Percentiles rank a stretch among this genome's conserved stretches.
phyloP scores from a whole-genome alignment of 1,284 basidiomycete genomes.

The Melampsora abietis-canadensis region DNA sequence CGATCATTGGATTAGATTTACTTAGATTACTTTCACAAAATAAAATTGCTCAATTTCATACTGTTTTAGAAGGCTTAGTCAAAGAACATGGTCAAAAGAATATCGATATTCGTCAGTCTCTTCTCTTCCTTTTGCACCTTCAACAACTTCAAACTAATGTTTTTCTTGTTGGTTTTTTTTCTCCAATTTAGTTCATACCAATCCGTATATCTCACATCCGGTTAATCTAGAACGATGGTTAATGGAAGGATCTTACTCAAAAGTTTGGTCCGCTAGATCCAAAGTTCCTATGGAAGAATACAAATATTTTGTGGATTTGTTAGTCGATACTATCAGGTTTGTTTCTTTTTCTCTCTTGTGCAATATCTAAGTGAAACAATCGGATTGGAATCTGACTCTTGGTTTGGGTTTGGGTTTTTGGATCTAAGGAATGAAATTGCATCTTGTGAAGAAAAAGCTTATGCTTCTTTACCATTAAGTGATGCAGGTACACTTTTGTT shows the following conservation, averaged over 20 bases:
- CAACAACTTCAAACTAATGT: neutral
- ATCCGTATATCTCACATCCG: conserved; percentile 51
- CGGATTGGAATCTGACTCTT: neutral
- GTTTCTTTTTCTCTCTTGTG: neutral
- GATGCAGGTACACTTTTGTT: conserved; percentile 84
- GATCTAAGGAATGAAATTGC: conserved; percentile 84
- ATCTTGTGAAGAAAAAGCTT: conserved; percentile 84
- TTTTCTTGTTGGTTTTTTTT: conserved; percentile 3
- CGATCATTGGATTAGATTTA: conserved; percentile 87
- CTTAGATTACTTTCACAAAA: conserved; percentile 92
- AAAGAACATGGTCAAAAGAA: conserved; percentile 43
- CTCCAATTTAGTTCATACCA: conserved; percentile 12
- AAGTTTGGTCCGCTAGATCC: conserved; percentile 91
- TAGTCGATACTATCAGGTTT: conserved; percentile 33
- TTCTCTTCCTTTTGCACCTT: neutral
- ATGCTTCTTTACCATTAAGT: conserved; percentile 77
- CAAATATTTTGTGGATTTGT: conserved; percentile 28
- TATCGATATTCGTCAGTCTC: conserved; percentile 46
- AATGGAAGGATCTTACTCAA: conserved; percentile 98
- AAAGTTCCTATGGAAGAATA: conserved; percentile 57
- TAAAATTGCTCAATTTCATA: conserved; percentile 95
- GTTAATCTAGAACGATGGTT: conserved; percentile 75
- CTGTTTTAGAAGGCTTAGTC: conserved; percentile 70
- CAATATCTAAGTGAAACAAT: too few species aligned
- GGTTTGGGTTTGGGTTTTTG: neutral